Base-by-base conservation (phyloP, 441 rosid genomes). In the Adansonia grandidieri region DNA sequence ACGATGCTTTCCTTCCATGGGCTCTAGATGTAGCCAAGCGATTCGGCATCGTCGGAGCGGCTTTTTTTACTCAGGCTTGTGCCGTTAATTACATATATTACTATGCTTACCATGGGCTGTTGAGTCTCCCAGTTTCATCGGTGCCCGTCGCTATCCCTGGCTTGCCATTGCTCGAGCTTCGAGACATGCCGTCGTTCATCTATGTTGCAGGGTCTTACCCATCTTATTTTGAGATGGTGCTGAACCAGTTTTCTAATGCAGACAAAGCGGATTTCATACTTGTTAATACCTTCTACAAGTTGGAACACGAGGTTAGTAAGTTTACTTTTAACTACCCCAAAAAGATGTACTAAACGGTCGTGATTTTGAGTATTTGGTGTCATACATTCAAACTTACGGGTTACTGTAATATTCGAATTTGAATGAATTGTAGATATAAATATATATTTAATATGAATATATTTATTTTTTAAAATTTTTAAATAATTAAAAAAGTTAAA, bases 131-230 rank as follows among this genome's bases (percentile, higher is more conserved):
- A 0, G 22, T 87, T 19, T 15, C 78, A 1, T 58, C 80, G 0
- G 1, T 5, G 2, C 77, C 80, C 0, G 75, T 77, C 0, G 48
- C 47, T 14, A 44, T 83, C 13, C 86, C 87, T 17, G 82, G 84
- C 0, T 42, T 87, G 81, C 84, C 89, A 28, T 75, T 78, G 72
- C 85, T 93, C 50, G 86, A 89, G 85, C 82, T 74, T 5, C 76
- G 73, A 57, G 97, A 94, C 80, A 66, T 90, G 87, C 98, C 97
- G 5, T 84, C 92, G 1, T 88, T 88, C 62, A 17, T 90, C 4
- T 75, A 54, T 9, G 84, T 70, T 14, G 75, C 86, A 0, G 91
- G 85, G 0, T 84, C 91, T 0, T 90, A 91, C 73, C 91, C 90
- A 0, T 92, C 90, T 63, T 87, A 86, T 85, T 77, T 87, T 8